phyloP scores from a whole-genome alignment of 495 filamentous ascomycete species.

The Aspergillus panamensis region DNA sequence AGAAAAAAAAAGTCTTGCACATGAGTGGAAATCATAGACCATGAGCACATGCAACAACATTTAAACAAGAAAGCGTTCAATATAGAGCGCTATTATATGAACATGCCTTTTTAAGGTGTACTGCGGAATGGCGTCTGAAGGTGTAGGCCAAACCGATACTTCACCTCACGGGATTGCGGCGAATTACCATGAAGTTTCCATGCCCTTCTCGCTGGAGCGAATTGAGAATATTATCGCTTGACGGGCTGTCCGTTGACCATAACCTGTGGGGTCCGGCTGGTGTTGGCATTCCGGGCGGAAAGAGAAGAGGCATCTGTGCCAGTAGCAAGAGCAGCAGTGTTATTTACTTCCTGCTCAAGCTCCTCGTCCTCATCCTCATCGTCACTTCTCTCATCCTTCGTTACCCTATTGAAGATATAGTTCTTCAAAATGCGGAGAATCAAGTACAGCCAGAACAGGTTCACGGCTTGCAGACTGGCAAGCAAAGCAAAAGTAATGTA shows the following conservation, averaged over 20 bases:
- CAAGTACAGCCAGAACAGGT: conserved; percentile 83
- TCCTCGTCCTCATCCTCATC: conserved; percentile 54
- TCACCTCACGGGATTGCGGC: background rate
- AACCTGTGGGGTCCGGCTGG: conserved; percentile 37
- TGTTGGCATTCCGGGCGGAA: conserved; percentile 23
- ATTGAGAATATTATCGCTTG: conserved; percentile 7
- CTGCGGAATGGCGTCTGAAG: background rate
- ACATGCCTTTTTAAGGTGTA: conserved; percentile 3
- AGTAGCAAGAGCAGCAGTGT: conserved; percentile 30
- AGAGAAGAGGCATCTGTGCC: conserved; percentile 26
- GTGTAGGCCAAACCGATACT: background rate
- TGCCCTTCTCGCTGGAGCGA: background rate
- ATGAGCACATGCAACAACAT: conserved; percentile 17
- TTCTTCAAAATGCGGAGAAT: conserved; percentile 70
- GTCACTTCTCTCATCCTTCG: conserved; percentile 58
- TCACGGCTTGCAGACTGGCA: conserved; percentile 71
- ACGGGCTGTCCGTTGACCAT: conserved; percentile 40
- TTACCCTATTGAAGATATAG: conserved; percentile 49
- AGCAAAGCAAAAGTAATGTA: conserved; percentile 69
- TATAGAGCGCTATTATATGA: conserved; percentile 8
- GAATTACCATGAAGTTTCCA: background rate
- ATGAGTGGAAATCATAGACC: conserved; percentile 16
- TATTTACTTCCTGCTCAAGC: conserved; percentile 22
- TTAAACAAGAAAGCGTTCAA: conserved; percentile 10
- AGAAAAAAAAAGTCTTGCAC: conserved; percentile 10